Percentiles rank a stretch among this genome's conserved stretches.
Conservation (phyloP, 495 filamentous ascomycete genomes). For the Oleoguttula mirabilis region DNA sequence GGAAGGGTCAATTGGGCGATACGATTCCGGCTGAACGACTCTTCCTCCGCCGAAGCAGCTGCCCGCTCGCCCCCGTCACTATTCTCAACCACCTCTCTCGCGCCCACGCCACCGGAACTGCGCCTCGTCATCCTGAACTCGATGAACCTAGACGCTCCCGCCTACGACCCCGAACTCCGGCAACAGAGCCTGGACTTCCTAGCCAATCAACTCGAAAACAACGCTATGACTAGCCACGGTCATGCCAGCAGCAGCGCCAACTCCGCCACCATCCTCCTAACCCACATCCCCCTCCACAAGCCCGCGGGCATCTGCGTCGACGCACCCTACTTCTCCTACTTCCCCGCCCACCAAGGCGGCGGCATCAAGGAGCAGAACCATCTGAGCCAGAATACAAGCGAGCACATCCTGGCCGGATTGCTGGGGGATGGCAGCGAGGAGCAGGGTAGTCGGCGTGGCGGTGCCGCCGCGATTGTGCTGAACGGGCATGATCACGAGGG, state of each 20-base stretch:
- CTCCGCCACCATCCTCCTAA: slow-evolving; percentile 59
- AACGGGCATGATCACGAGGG: slow-evolving; percentile 93
- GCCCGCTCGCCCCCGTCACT: slow-evolving; percentile 22
- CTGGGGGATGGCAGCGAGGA: slow-evolving; percentile 25
- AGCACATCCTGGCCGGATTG: slow-evolving; percentile 62
- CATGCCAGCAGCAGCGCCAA: slow-evolving; percentile 44
- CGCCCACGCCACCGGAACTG: too few relatives aligned
- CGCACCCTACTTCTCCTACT: slow-evolving; percentile 63
- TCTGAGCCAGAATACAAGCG: slow-evolving; percentile 53
- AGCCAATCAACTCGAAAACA: slow-evolving; percentile 60
- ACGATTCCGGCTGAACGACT: slow-evolving; percentile 44
- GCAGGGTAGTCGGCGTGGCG: slow-evolving; percentile 21
- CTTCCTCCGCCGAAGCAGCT: neutral
- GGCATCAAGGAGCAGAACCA: slow-evolving; percentile 88
- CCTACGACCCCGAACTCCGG: slow-evolving; percentile 50
- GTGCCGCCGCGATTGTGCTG: slow-evolving; percentile 61
- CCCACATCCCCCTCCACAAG: slow-evolving; percentile 87
- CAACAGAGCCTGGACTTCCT: slow-evolving; percentile 63
- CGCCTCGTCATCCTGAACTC: slow-evolving; percentile 79
- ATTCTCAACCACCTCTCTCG: slow-evolving; percentile 27
- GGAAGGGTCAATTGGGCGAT: slow-evolving; percentile 82
- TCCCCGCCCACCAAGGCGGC: slow-evolving; percentile 43
- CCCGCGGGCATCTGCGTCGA: slow-evolving; percentile 72
- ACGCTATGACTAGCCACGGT: too few relatives aligned
- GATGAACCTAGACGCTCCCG: slow-evolving; percentile 82